Evolutionary conservation across 2,329 filamentous ascomycete species (phyloP), one percentile per base, ranked within the genome.

Genomic region (Cercospora janseana): DNA sequence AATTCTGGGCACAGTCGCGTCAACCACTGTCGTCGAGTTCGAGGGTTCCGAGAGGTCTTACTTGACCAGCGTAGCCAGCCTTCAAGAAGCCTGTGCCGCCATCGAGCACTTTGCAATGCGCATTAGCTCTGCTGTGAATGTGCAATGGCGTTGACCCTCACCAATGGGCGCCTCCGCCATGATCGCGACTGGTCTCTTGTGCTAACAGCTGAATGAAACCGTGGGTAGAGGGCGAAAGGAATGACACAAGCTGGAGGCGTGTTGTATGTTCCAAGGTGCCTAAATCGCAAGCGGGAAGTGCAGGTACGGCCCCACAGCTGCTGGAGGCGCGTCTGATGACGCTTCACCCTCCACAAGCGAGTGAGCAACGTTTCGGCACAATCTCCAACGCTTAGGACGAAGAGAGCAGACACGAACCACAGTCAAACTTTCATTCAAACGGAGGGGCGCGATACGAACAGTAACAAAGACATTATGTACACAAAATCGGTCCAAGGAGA

Each of bases 21-120:
- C 26, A 49, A 35, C 27, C 9, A 16, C 13, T 10, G 29, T 20
- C 10, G 16, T 18, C 21, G 35, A n/a, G 37, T 43, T n/a, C 27
- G 8, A 21, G 28, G 24, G 31, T n/a, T 18, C 21, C 34, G 18
- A 23, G 20, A 13, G 27, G 26, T 66, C 75, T 63, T 74, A 86
- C 83, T 76, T 86, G 91, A 67, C 87, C 93, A 68, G 93, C 93
- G 78, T 97, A 98, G 72, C 93, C 93, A 76, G 95, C 93, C 77
- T 98, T 98, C 74, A 98, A 86, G 81, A 98, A 98, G 75, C 93
- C 93, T 70, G 93, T 98, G 75, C 93, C 93, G 81, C 93, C 93
- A 80, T 98, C 93, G 81, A 98, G 92, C 70, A 98, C 93, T 97
- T n/a, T n/a, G 70, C 46, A 26, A 41, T 46, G 31, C 46, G 32